phyloP scores from a whole-genome alignment of 2,329 filamentous ascomycete genomes.

The Exophiala xenobiotica region DNA sequence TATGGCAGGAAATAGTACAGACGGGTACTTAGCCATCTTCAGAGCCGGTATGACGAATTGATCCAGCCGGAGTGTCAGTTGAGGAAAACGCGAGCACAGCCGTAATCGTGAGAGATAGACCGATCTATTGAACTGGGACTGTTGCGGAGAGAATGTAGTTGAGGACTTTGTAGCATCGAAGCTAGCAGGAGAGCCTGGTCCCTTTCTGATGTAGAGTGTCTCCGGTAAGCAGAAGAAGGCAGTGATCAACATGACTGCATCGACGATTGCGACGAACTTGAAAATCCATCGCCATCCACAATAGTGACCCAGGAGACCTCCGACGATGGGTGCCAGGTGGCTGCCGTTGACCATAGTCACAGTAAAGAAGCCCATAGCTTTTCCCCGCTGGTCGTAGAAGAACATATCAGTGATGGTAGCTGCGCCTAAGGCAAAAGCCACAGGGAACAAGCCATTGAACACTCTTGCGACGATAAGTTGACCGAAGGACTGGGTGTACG shows the following conservation, averaged over 20 bases:
- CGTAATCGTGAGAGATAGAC: constrained; percentile 24
- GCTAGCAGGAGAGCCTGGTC: neutral
- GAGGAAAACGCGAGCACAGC: constrained; percentile 22
- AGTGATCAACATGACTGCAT: constrained; percentile 32
- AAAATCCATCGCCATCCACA: constrained; percentile 31
- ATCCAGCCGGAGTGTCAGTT: constrained; percentile 16
- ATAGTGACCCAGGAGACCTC: constrained; percentile 27
- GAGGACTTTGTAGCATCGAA: constrained; percentile 4
- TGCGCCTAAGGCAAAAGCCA: constrained; percentile 35
- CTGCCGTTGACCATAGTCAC: constrained; percentile 33
- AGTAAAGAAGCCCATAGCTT: constrained; percentile 35
- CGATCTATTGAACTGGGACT: constrained; percentile 10
- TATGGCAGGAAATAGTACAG: constrained; percentile 35
- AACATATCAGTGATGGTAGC: constrained; percentile 36
- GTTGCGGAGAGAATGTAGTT: neutral
- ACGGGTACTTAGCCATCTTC: constrained; percentile 35
- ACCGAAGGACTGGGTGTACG: constrained; percentile 23
- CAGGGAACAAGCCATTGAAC: constrained; percentile 34
- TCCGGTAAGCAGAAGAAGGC: constrained; percentile 35
- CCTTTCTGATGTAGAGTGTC: constrained; percentile 33
- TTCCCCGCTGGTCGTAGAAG: constrained; percentile 35
- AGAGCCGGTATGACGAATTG: constrained; percentile 32
- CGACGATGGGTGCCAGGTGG: constrained; percentile 34
- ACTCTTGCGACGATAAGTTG: constrained; percentile 28
- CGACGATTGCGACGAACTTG: constrained; percentile 33